Percentiles rank a stretch among this genome's conserved stretches.
Conservation (phyloP, 176 grass and related monocot species). For the Themeda triandra region DNA sequence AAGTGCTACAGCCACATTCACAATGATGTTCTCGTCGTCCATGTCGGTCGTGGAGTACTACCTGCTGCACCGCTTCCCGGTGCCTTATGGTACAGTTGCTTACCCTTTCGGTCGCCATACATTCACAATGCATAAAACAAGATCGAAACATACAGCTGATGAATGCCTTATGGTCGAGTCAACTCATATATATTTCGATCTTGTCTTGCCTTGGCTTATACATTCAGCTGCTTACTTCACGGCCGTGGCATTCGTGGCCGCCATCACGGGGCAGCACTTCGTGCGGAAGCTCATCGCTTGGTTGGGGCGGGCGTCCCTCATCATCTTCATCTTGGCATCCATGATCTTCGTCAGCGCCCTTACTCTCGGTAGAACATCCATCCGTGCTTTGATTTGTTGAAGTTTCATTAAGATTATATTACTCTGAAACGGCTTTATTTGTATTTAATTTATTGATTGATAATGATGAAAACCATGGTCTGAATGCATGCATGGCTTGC, state of each 20-base stretch:
- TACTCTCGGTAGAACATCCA: slow-evolving; percentile 28
- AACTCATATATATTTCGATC: no score
- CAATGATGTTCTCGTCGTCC: slow-evolving; percentile 90
- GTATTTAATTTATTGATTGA: not conserved
- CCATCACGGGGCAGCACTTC: slow-evolving; percentile 41
- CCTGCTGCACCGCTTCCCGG: slow-evolving; percentile 60
- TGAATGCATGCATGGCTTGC: not conserved
- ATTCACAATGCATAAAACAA: no score
- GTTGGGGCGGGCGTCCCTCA: slow-evolving; percentile 60
- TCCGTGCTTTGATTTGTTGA: not conserved
- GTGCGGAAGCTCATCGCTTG: slow-evolving; percentile 55
- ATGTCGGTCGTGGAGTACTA: slow-evolving; percentile 81
- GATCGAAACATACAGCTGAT: no score
- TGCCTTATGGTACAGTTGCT: slow-evolving; percentile 52
- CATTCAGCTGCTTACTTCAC: slow-evolving; percentile 58
- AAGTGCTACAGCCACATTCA: slow-evolving; percentile 82
- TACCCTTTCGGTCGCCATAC: no score
- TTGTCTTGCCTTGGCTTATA: not conserved
- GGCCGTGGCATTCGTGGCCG: slow-evolving; percentile 35
- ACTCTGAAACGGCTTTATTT: not conserved
- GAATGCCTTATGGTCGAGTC: no score
- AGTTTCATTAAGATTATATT: not conserved
- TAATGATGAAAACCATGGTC: not conserved
- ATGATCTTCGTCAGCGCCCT: slow-evolving; percentile 64
- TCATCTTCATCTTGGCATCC: slow-evolving; percentile 72